Evolutionary conservation across 257 asterid genomes (phyloP).

Genomic region (Ilex asprella): DNA sequence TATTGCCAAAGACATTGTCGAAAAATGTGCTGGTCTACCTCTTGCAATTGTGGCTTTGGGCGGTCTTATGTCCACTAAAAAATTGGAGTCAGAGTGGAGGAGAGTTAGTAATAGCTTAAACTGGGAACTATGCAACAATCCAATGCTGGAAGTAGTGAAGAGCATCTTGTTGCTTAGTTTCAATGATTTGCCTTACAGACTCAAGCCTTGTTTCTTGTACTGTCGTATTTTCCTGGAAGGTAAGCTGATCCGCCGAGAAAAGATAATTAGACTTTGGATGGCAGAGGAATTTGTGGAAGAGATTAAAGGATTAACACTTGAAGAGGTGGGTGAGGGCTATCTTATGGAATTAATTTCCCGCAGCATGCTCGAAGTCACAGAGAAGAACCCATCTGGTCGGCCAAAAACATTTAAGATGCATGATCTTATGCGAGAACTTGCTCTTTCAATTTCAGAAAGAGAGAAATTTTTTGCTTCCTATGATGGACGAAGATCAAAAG

Average conservation of each 20-base stretch:
- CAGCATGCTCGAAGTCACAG: conserved; percentile 21
- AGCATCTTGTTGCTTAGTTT: conserved; percentile 21
- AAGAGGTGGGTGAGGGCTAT: conserved; percentile 23
- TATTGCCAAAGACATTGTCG: conserved; percentile 14
- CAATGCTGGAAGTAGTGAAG: conserved; percentile 19
- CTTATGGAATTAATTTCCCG: conserved; percentile 26
- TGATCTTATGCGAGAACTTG: conserved; percentile 18
- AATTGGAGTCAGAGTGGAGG: conserved; percentile 17
- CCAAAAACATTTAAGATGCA: conserved; percentile 18
- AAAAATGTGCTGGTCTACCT: conserved; percentile 22
- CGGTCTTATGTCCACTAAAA: conserved; percentile 21
- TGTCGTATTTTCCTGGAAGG: conserved; percentile 19
- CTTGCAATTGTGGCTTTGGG: conserved; percentile 22
- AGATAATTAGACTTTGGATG: conserved; percentile 24
- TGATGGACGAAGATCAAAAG: too few species aligned
- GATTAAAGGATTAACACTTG: conserved; percentile 3
- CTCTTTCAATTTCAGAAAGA: too few species aligned
- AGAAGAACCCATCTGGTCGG: conserved; percentile 13
- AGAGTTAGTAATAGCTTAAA: conserved; percentile 18
- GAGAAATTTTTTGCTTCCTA: too few species aligned
- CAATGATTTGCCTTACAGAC: conserved; percentile 18
- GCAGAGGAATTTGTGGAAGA: conserved; percentile 21
- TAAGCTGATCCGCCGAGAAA: conserved; percentile 14
- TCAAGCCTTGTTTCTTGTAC: conserved; percentile 24
- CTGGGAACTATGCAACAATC: conserved; percentile 20